A percentile compares a stretch with the other conserved stretches of the same genome.
These are phyloP conservation scores for Clarireedia paspali DNA, from an alignment of 2,329 filamentous ascomycete genomes.

Conservation along the genomic window DNA sequence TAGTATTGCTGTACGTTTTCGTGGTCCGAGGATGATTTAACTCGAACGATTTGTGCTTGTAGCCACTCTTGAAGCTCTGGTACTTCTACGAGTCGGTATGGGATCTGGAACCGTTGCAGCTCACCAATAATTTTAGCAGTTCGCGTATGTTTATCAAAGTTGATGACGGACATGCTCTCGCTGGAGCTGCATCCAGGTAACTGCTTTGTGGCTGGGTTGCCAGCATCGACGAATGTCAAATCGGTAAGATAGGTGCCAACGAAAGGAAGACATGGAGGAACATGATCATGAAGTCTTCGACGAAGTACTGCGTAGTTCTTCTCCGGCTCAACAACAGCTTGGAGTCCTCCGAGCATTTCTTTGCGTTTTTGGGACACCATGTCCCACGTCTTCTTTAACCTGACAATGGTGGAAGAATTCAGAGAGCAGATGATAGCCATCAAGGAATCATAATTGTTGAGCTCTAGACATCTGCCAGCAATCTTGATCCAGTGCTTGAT, in stretches of 20 bases:
- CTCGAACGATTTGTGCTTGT: conserved; percentile 71
- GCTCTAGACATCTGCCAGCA: conserved; percentile 73
- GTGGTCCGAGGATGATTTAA: conserved; percentile 42
- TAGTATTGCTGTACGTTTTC: conserved; percentile 59
- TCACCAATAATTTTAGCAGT: conserved; percentile 95
- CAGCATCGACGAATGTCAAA: conserved; percentile 90
- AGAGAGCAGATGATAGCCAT: conserved; percentile 96
- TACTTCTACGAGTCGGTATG: conserved; percentile 75
- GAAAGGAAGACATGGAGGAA: conserved; percentile 90
- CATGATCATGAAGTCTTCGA: conserved; percentile 72
- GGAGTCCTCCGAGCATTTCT: conserved; percentile 67
- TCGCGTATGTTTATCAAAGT: conserved; percentile 94
- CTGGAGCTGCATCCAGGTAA: conserved; percentile 49
- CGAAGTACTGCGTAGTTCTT: conserved; percentile 88
- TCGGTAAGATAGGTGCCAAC: conserved; percentile 95
- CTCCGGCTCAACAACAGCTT: conserved; percentile 78
- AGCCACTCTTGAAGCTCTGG: conserved; percentile 93
- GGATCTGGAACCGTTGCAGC: conserved; percentile 91
- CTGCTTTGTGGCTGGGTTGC: conserved; percentile 79
- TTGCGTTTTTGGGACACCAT: conserved; percentile 77
- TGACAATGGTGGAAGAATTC: conserved; percentile 83
- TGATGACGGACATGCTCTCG: conserved; percentile 76
- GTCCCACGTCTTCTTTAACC: conserved; percentile 89
- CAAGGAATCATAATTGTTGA: conserved; percentile 92
- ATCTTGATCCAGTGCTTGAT: conserved; percentile 99